phyloP scores from a whole-genome alignment of 164 flowering plant species.

The Hamamelis virginiana region DNA sequence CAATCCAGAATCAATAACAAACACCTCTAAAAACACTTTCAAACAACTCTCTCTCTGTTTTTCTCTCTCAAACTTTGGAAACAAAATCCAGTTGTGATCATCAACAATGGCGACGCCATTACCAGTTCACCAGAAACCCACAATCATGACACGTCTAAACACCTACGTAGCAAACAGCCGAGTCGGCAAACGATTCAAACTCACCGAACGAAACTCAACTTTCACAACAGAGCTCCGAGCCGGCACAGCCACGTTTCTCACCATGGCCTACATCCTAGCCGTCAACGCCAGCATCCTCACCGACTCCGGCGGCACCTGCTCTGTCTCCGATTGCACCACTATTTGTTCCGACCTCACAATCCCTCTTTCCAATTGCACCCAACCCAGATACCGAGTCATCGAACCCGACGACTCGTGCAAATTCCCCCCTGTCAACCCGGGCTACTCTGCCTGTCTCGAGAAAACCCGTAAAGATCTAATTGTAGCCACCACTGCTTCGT shows the following conservation, averaged over 20 bases:
- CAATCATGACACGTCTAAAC: constrained; percentile 44
- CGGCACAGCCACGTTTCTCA: constrained; percentile 89
- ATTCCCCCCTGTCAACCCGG: constrained; percentile 77
- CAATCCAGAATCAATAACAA: too few species aligned
- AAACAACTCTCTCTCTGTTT: too few species aligned
- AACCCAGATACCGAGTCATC: constrained; percentile 20
- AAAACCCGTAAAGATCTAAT: constrained; percentile 57
- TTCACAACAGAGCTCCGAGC: constrained; percentile 96
- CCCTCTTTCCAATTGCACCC: constrained; percentile 4
- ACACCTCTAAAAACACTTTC: too few species aligned
- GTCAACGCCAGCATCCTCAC: constrained; percentile 87
- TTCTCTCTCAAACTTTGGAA: too few species aligned
- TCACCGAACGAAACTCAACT: constrained; percentile 51
- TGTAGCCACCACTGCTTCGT: constrained; percentile 76
- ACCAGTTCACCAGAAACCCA: not conserved
- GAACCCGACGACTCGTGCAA: constrained; percentile 62
- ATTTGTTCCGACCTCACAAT: constrained; percentile 44
- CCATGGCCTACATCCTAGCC: constrained; percentile 95
- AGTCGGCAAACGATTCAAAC: constrained; percentile 68
- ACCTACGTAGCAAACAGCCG: constrained; percentile 40
- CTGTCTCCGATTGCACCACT: constrained; percentile 68
- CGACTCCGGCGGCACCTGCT: constrained; percentile 88
- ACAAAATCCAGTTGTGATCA: too few species aligned
- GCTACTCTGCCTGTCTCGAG: constrained; percentile 64
- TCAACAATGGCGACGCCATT: not conserved